phyloP scores from a whole-genome alignment of 257 asterid genomes.

The Solanum peruvianum region DNA sequence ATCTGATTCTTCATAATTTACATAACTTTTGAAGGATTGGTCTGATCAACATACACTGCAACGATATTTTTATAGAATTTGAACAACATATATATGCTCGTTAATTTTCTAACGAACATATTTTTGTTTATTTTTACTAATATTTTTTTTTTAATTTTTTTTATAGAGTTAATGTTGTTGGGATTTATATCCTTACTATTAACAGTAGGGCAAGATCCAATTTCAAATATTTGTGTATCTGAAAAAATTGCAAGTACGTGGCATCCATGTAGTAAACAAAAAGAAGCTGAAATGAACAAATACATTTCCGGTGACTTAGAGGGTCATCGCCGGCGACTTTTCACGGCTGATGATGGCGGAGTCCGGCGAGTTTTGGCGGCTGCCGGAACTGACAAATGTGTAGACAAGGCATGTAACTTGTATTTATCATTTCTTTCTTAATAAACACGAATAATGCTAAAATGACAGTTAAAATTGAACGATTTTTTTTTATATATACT shows the following conservation, averaged over 20 bases:
- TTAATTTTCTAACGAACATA: not conserved
- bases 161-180: conserved; percentile 73
- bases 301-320: not conserved
- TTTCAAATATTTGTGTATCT: conserved; percentile 61
- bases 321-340: conserved; percentile 50
- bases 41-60: not conserved
- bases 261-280: conserved; percentile 71
- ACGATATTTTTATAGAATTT: not conserved
- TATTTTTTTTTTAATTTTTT: not conserved
- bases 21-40: not conserved
- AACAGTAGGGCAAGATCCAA: conserved; percentile 50
- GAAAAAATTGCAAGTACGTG: conserved; percentile 38
- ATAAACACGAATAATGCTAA: rapidly evolving
- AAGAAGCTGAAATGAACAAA: conserved; percentile 9
- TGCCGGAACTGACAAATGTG: conserved; percentile 47
- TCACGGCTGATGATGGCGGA: conserved; percentile 1
- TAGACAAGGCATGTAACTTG: conserved; percentile 26
- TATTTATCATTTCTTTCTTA: not conserved
- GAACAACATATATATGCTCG: not conserved
- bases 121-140: too few species aligned
- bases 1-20: not conserved
- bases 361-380: conserved; percentile 50
- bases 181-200: conserved; percentile 85
- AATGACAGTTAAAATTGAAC: not conserved
- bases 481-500: not conserved